phyloP scores from a whole-genome alignment of 1,139 yeast genomes.

The Kurtzmaniella natalensis region DNA sequence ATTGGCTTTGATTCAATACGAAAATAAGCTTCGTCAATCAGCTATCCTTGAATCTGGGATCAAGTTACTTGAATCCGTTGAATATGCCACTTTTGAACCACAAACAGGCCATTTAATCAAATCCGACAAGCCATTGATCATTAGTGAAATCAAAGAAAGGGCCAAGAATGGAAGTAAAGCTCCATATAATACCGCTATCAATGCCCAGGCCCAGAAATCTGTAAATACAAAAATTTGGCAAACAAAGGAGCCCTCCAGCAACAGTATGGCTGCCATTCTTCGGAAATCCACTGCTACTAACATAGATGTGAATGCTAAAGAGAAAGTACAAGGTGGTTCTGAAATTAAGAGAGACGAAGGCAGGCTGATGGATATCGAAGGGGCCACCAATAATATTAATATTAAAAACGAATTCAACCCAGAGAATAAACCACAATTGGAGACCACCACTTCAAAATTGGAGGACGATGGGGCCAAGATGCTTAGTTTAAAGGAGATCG shows the following conservation, averaged over 20 bases:
- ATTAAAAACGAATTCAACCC: background rate
- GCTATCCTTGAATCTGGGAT: conserved; percentile 19
- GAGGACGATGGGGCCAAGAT: background rate
- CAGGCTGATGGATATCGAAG: background rate
- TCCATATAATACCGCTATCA: background rate
- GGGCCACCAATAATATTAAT: background rate
- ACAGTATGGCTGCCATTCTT: too few relatives aligned
- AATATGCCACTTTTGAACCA: background rate
- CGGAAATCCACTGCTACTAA: too few relatives aligned
- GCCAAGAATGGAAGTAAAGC: background rate
- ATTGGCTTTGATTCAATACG: conserved; percentile 11
- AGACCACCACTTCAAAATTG: background rate
- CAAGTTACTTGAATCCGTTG: conserved; percentile 11
- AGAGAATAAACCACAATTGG: conserved; percentile 1
- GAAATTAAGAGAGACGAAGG: conserved; percentile 6
- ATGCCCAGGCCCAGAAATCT: background rate
- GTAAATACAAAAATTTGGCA: background rate
- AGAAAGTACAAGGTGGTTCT: conserved; percentile 3
- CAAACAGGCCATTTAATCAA: background rate
- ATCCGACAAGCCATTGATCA: too few relatives aligned
- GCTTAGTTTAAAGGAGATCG: conserved; percentile 4
- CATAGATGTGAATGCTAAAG: background rate
- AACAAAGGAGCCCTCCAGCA: too few relatives aligned
- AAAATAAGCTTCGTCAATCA: conserved; percentile 20
- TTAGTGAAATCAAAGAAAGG: background rate